These are phyloP conservation scores for Neurospora intermedia DNA, from an alignment of 495 filamentous ascomycete species.

Conservation along the genomic window DNA sequence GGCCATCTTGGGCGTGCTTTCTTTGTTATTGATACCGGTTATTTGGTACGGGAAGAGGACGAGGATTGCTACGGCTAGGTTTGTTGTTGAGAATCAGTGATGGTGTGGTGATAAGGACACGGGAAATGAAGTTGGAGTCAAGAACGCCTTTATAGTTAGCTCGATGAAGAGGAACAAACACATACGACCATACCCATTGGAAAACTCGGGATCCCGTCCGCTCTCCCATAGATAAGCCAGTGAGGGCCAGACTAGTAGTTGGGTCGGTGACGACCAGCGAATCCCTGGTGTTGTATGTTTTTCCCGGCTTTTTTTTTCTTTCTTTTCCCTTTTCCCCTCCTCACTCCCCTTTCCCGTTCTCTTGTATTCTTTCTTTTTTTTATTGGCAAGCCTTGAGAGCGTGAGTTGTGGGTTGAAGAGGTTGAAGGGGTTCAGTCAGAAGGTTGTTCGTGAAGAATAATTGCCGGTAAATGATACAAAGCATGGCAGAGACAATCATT, in stretches of 20 bases:
- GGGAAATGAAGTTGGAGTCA: not conserved
- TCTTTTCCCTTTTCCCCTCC: no score
- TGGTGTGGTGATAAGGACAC: not conserved
- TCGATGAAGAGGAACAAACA: no score
- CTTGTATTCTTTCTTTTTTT: no score
- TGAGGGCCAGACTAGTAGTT: slow-evolving; percentile 23
- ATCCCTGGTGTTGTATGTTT: slow-evolving; percentile 36
- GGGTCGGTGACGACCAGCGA: slow-evolving; percentile 39
- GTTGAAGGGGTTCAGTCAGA: not conserved
- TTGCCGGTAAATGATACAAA: no score
- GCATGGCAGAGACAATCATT: no score
- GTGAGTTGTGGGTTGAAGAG: not conserved
- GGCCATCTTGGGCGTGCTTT: slow-evolving; percentile 17
- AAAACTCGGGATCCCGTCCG: slow-evolving; percentile 34
- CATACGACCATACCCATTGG: no score
- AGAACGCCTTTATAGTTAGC: no score
- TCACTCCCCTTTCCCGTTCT: no score
- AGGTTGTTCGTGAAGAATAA: not conserved
- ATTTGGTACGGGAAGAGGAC: slow-evolving; percentile 19
- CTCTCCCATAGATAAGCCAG: slow-evolving; percentile 25
- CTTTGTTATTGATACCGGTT: slow-evolving; percentile 17
- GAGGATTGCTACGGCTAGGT: slow-evolving; percentile 21
- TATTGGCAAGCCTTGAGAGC: not conserved
- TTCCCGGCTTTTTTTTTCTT: no score
- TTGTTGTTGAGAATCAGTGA: slow-evolving; percentile 18